Percentiles rank a stretch among this genome's conserved stretches.
These are phyloP conservation scores for Paraphaeosphaeria minitans DNA, from an alignment of 2,329 filamentous ascomycete genomes.

Conservation along the genomic window DNA sequence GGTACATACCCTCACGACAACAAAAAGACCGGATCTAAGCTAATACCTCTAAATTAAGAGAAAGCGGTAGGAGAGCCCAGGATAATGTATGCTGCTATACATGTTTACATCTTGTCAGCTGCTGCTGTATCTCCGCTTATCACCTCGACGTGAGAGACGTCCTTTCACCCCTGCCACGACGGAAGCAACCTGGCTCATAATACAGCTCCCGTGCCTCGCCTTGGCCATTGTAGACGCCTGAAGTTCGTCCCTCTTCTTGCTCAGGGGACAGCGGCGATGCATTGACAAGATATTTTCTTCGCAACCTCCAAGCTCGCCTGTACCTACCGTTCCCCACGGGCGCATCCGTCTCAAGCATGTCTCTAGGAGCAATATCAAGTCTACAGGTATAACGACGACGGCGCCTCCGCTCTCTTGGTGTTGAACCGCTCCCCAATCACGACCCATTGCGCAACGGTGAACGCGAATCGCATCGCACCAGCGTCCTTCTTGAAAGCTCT, in stretches of 20 bases:
- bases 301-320: constrained; percentile 43
- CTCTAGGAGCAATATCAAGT: no score
- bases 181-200: constrained; percentile 54
- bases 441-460: constrained; percentile 52
- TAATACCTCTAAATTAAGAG: no score
- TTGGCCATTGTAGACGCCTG: constrained; percentile 55
- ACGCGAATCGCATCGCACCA: constrained; percentile 44
- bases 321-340: constrained; percentile 57
- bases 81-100: no score
- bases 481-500: constrained; percentile 29
- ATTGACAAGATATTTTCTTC: constrained; percentile 50
- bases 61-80: no score
- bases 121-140: no score
- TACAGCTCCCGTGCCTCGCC: constrained; percentile 58
- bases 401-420: constrained; percentile 35
- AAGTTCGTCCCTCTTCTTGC: constrained; percentile 59
- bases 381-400: not conserved
- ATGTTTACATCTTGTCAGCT: no score
- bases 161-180: constrained; percentile 57
- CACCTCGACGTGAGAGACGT: no score
- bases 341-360: constrained; percentile 57
- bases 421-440: constrained; percentile 52
- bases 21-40: no score
- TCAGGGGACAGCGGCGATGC: constrained; percentile 46
- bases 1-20: no score